A percentile compares a stretch with the other conserved stretches of the same genome.
Conservation (phyloP, 2,329 filamentous ascomycete species). For the Cladophialophora yegresii region DNA sequence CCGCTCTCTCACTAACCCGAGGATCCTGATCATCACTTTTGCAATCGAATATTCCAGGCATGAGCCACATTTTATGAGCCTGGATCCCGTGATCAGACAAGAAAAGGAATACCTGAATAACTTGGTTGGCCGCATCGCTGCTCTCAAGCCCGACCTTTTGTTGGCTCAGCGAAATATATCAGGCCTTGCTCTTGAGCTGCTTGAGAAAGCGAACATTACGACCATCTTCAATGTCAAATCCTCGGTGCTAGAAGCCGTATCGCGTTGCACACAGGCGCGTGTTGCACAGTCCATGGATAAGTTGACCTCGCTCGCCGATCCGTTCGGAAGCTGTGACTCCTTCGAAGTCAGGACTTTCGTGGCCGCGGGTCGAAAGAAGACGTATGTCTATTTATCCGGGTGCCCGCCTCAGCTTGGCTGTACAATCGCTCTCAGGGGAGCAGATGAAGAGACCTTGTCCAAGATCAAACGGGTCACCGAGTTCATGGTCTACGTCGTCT, state of each 20-base stretch:
- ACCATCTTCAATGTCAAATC: conserved; percentile 97
- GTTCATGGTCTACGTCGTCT: conserved; percentile 99
- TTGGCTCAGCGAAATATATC: conserved; percentile 93
- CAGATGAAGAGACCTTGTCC: conserved; percentile 67
- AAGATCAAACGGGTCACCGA: conserved; percentile 92
- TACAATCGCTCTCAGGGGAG: conserved; percentile 87
- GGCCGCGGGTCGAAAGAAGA: conserved; percentile 81
- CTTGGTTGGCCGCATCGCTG: conserved; percentile 86
- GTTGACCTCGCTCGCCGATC: conserved; percentile 72
- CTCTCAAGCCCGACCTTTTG: conserved; percentile 78
- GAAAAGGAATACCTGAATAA: conserved; percentile 92
- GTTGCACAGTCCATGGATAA: conserved; percentile 96
- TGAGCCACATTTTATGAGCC: conserved; percentile 93
- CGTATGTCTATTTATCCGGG: conserved; percentile 91
- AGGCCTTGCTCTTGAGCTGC: conserved; percentile 81
- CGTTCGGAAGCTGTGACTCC: conserved; percentile 76
- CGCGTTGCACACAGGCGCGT: conserved; percentile 84
- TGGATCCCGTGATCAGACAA: conserved; percentile 94
- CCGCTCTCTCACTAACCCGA: conserved; percentile 76
- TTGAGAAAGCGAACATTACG: conserved; percentile 85
- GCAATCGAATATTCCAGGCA: conserved; percentile 94
- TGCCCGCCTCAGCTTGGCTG: conserved; percentile 88
- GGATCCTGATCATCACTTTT: conserved; percentile 91
- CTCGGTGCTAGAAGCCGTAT: conserved; percentile 91
- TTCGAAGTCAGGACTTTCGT: conserved; percentile 97